Evolutionary conservation across 306 rosid genomes (phyloP).

Genomic region (Acacia confusa): DNA sequence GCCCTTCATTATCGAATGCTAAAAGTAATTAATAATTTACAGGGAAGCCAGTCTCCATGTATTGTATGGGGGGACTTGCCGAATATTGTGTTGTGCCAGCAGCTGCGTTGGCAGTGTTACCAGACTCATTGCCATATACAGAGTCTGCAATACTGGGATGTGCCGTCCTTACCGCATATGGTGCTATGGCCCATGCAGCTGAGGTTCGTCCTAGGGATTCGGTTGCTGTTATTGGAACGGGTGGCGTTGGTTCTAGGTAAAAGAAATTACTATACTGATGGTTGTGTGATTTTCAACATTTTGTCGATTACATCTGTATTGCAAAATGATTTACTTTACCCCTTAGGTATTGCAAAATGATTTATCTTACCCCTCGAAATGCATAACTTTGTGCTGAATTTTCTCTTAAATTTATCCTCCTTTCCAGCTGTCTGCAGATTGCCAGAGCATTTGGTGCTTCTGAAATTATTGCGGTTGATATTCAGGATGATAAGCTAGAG

Average conservation of each 20-base stretch:
- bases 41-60: conserved; percentile 89
- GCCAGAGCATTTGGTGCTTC: conserved; percentile 99
- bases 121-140: conserved; percentile 72
- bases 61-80: conserved; percentile 98
- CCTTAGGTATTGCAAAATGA: not conserved
- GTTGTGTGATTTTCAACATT: too few species aligned
- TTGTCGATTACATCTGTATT: too few species aligned
- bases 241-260: conserved; percentile 97
- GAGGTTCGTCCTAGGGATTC: conserved; percentile 90
- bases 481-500: conserved; percentile 82
- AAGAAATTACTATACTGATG: conserved; percentile 1
- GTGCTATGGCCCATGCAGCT: conserved; percentile 98
- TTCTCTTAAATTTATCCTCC: conserved; percentile 23
- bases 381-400: conserved; percentile 19
- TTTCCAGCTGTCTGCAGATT: conserved; percentile 96
- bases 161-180: conserved; percentile 98
- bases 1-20: conserved; percentile 22
- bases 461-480: conserved; percentile 86
- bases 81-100: conserved; percentile 96
- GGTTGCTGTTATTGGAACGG: conserved; percentile 87
- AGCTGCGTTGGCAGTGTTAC: conserved; percentile 69
- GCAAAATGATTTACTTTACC: too few species aligned
- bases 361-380: conserved; percentile 12
- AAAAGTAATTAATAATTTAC: conserved; percentile 33
- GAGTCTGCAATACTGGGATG: conserved; percentile 96